These are phyloP conservation scores for Arctium lappa DNA, from an alignment of 129 eudicot genomes.

Conservation along the genomic window DNA sequence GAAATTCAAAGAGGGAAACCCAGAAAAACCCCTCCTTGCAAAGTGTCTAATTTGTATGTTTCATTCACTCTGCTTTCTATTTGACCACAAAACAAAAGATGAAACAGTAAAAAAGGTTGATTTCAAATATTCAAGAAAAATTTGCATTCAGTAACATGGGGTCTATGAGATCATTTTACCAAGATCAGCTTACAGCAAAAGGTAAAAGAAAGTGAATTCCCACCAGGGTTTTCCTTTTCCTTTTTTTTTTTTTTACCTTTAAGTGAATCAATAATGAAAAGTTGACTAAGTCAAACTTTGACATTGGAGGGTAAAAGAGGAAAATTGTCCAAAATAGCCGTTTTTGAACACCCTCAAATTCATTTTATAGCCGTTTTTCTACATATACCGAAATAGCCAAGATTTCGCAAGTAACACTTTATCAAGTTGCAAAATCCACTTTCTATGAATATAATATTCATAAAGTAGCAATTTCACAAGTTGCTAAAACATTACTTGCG, in stretches of 20 bases:
- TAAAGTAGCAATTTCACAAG: neutral
- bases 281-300: conserved; percentile 38
- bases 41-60: conserved; percentile 30
- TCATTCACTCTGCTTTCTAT: conserved; percentile 23
- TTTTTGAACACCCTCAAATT: neutral
- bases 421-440: too few species aligned
- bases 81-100: conserved; percentile 33
- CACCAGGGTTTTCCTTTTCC: conserved; percentile 11
- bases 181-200: conserved; percentile 21
- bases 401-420: neutral
- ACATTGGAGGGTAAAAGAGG: conserved; percentile 20
- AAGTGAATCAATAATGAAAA: conserved; percentile 20
- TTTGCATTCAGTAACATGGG: neutral
- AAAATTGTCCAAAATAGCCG: neutral
- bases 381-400: neutral
- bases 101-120: conserved; percentile 23
- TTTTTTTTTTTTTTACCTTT: conserved; percentile 17
- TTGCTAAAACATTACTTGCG: too few species aligned
- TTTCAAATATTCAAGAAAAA: conserved; percentile 2
- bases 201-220: conserved; percentile 36
- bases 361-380: neutral
- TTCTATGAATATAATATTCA: too few species aligned
- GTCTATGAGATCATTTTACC: conserved; percentile 23
- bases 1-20: conserved; percentile 6
- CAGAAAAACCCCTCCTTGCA: conserved; percentile 29